Evolutionary conservation across 768 basidiomycete genomes (phyloP).

Genomic region (Leccinum arenicola): DNA sequence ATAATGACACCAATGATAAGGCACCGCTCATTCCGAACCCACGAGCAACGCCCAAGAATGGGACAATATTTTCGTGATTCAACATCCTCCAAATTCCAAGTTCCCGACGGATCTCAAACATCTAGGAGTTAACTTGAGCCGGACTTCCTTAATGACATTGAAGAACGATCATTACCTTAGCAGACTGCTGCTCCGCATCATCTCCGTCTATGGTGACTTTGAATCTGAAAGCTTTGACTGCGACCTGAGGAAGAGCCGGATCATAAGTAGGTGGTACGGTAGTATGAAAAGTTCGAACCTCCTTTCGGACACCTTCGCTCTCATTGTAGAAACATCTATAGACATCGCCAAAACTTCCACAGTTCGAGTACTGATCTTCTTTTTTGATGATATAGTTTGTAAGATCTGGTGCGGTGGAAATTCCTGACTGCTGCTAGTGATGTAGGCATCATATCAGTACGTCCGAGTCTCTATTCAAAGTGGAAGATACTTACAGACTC

Average conservation of each 20-base stretch:
- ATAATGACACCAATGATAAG: not conserved
- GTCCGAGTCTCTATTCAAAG: too few relatives aligned
- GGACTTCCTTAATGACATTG: not conserved
- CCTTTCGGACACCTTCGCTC: not conserved
- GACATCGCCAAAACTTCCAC: not conserved
- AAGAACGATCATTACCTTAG: not conserved
- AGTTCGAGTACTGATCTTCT: not conserved
- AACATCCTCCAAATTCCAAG: not conserved
- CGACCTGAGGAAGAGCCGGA: not conserved
- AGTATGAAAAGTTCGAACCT: not conserved
- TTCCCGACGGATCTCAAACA: not conserved
- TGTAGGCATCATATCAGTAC: not conserved
- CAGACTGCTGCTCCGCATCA: not conserved
- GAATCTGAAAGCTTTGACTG: not conserved
- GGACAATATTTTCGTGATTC: not conserved
- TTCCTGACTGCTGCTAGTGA: not conserved
- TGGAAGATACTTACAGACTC: too few relatives aligned
- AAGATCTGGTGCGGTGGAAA: not conserved
- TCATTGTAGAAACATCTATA: not conserved
- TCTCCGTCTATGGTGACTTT: not conserved
- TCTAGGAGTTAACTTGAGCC: not conserved
- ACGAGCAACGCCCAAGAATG: not conserved
- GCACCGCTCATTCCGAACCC: not conserved
- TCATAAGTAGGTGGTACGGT: not conserved
- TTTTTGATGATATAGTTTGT: not conserved